Conservation (phyloP, 78 protist species). For the Speleostelium caveatum region DNA sequence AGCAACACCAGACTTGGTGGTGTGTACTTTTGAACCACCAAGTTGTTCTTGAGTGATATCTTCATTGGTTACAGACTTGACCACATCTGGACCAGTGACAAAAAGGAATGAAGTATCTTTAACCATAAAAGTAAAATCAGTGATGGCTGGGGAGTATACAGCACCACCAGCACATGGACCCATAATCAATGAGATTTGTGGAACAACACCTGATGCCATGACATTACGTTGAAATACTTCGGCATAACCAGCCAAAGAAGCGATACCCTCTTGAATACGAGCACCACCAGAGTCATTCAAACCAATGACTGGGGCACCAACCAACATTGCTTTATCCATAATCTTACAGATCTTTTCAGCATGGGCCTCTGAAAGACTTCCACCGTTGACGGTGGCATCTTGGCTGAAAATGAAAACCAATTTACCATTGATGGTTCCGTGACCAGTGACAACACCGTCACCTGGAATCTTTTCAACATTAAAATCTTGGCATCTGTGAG, state of each 20-base stretch:
- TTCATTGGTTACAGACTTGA: slow-evolving; percentile 94
- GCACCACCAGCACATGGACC: slow-evolving; percentile 99
- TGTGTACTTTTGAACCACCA: slow-evolving; percentile 96
- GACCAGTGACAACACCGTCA: slow-evolving; percentile 98
- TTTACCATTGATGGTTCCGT: slow-evolving; percentile 96
- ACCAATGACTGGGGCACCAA: slow-evolving; percentile 98
- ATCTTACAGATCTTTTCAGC: slow-evolving; percentile 98
- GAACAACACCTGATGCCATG: slow-evolving; percentile 97
- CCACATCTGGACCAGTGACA: slow-evolving; percentile 99
- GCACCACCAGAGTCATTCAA: slow-evolving; percentile 99
- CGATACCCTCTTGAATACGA: slow-evolving; percentile 98
- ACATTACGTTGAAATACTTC: slow-evolving; percentile 96
- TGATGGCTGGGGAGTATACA: slow-evolving; percentile 98
- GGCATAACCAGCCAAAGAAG: slow-evolving; percentile 98
- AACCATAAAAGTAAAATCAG: slow-evolving; percentile 98
- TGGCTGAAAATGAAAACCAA: slow-evolving; percentile 96
- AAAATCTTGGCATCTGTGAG: slow-evolving; percentile 96
- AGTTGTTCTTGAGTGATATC: slow-evolving; percentile 95
- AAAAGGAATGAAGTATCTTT: slow-evolving; percentile 94
- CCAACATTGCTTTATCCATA: slow-evolving; percentile 97
- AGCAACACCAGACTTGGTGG: slow-evolving; percentile 94
- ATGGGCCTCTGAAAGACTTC: slow-evolving; percentile 95
- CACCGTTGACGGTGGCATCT: slow-evolving; percentile 99
- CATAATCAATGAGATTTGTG: slow-evolving; percentile 97
- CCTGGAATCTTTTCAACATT: slow-evolving; percentile 94